Base-by-base conservation (phyloP, 495 filamentous ascomycete genomes). In the Daldinia childiae region DNA sequence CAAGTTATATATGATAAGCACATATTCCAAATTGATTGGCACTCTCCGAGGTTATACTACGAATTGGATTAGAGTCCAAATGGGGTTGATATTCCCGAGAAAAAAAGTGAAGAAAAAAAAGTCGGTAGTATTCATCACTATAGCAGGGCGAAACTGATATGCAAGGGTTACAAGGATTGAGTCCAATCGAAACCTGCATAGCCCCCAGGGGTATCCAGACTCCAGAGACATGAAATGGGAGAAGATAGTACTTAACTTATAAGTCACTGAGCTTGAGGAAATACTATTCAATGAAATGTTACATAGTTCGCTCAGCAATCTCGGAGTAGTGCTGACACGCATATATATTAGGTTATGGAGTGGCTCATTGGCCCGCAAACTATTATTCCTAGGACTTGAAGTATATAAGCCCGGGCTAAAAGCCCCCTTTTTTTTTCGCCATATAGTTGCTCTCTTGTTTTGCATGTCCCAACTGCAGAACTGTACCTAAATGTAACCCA, bases 81-180 rank as follows among this genome's bases (percentile, higher is more conserved):
- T 24, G 43, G 43, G 43, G 43, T 8, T 9, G 7, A 48, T 24
- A 11, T 48, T 3, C 0, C 43, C 9, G 43, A 24, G n/a, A n/a
- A n/a, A n/a, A n/a, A 12, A 48, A 12, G 19, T n/a, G 9, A 38
- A 19, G 6, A 26, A 58, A 14, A 12, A 26, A 34, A 14, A 52
- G 21, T 32, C 2, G 17, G 43, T 38, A 12, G 19, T 30, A 30
- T 54, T 9, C 21, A 9, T 55, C 58, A 62, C 50, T 41, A 36
- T 29, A 45, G 58, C 50, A 36, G 65, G 65, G 65, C 65, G 51
- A 62, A 62, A 11, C 8, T n/a, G 9, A 45, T 45, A 50, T 52
- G 41, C 43, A 62, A 62, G 9, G 9, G 3, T 48, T 24, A 21
- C 43, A 48, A 48, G 43, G 43, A 12, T n/a, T 9, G 5, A 15